Conservation (phyloP, 306 rosid species). For the Cucurbita ficifolia region DNA sequence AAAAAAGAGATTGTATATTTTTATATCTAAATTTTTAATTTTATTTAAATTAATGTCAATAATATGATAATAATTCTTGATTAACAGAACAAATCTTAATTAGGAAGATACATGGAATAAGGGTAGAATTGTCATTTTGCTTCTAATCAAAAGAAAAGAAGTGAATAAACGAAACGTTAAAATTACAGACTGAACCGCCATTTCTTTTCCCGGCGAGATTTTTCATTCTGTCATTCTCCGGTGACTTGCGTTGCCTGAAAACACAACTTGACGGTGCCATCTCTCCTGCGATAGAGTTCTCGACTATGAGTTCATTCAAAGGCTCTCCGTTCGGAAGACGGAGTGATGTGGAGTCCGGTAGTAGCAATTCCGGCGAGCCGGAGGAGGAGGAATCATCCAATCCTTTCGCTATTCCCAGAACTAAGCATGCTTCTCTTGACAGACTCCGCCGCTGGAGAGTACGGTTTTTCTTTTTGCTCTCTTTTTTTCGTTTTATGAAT, state of each 20-base stretch:
- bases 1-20: too few species aligned
- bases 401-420: slow-evolving; percentile 60
- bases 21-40: too few species aligned
- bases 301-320: slow-evolving; percentile 25
- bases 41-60: too few species aligned
- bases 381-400: slow-evolving; percentile 21
- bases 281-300: slow-evolving; percentile 84
- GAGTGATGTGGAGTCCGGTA: slow-evolving; percentile 50
- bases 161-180: too few species aligned
- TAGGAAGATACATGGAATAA: too few species aligned
- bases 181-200: too few species aligned
- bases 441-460: slow-evolving; percentile 96
- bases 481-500: not conserved
- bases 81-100: too few species aligned
- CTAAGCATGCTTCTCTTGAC: slow-evolving; percentile 59
- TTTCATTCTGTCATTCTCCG: not conserved
- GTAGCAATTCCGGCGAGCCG: slow-evolving; percentile 17
- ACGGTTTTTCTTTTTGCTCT: not conserved
- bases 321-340: slow-evolving; percentile 28
- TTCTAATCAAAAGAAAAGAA: too few species aligned
- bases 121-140: too few species aligned
- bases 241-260: not conserved
- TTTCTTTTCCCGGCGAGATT: not conserved
- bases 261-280: slow-evolving; percentile 37
- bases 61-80: too few species aligned